A percentile compares a stretch with the other conserved stretches of the same genome.
Evolutionary conservation across 148 eudicot genomes (phyloP).

Genomic region (Amaranthus hypochondriacus): DNA sequence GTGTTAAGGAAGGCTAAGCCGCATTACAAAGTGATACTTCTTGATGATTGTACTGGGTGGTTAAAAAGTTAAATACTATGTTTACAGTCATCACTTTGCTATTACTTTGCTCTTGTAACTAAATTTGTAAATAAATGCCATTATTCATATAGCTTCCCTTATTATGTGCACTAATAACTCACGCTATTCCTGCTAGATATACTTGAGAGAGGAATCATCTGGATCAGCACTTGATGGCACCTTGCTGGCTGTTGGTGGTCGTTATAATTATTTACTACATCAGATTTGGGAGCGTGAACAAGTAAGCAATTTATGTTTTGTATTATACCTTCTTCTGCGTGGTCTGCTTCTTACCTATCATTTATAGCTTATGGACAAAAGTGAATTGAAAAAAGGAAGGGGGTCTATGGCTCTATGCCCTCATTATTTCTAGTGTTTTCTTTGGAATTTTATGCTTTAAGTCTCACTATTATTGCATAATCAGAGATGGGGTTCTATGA

Average conservation of each 20-base stretch:
- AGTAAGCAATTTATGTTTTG: conserved; percentile 37
- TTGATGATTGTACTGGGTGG: too few relatives aligned
- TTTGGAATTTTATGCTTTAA: not conserved
- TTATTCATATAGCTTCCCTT: not conserved
- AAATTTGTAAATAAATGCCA: not conserved
- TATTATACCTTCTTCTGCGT: not conserved
- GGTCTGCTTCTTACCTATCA: not conserved
- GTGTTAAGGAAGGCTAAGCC: too few relatives aligned
- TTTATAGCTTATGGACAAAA: not conserved
- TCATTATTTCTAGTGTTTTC: too few relatives aligned
- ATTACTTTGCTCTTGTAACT: not conserved
- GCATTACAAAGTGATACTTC: too few relatives aligned
- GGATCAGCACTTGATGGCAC: conserved; percentile 68
- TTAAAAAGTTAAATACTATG: too few relatives aligned
- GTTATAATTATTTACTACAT: conserved; percentile 71
- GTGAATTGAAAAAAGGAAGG: not conserved
- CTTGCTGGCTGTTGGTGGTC: conserved; percentile 89
- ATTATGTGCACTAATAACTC: not conserved
- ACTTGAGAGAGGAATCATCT: conserved; percentile 62
- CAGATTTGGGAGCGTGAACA: conserved; percentile 51
- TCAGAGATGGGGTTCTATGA: too few relatives aligned
- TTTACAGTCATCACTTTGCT: not conserved
- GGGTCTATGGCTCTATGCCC: not conserved
- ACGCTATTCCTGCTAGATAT: conserved; percentile 41
- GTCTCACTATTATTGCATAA: not conserved